These are phyloP conservation scores for Parietichytrium sp. DNA, from an alignment of 108 stramenopile genomes.

Conservation along the genomic window DNA sequence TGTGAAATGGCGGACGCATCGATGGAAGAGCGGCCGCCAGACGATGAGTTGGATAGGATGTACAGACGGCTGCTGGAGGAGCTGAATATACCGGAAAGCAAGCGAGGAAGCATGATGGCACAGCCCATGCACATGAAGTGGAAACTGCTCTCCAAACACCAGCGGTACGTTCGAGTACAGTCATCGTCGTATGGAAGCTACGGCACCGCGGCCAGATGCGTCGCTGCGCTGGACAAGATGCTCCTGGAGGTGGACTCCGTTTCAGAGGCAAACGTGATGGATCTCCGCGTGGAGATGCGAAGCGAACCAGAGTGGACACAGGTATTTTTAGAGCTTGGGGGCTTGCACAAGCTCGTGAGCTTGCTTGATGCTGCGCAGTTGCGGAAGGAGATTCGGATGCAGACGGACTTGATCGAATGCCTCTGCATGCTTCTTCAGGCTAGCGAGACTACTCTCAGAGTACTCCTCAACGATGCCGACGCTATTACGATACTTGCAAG, in stretches of 20 bases:
- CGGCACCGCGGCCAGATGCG: not conserved
- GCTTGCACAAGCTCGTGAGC: not conserved
- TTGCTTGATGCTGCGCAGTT: not conserved
- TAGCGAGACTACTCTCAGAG: not conserved
- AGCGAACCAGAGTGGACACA: not conserved
- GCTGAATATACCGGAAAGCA: conserved; percentile 14
- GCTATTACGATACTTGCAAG: not conserved
- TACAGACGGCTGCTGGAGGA: conserved; percentile 20
- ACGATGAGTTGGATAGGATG: conserved; percentile 31
- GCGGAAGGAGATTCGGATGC: not conserved
- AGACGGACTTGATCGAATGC: not conserved
- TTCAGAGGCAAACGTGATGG: not conserved
- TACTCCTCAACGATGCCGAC: not conserved
- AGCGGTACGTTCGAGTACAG: conserved; percentile 35
- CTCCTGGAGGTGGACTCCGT: not conserved
- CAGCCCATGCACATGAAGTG: conserved; percentile 39
- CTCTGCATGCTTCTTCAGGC: not conserved
- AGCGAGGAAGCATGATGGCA: conserved; percentile 6
- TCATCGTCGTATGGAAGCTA: not conserved
- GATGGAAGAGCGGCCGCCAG: not conserved
- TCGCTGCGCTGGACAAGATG: conserved; percentile 10
- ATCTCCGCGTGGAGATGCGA: not conserved
- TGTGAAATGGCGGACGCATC: no score
- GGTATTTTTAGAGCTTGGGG: conserved; percentile 24
- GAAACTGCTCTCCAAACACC: conserved; percentile 35